phyloP scores from a whole-genome alignment of 2,329 filamentous ascomycete genomes.

The Colletotrichum acutatum region DNA sequence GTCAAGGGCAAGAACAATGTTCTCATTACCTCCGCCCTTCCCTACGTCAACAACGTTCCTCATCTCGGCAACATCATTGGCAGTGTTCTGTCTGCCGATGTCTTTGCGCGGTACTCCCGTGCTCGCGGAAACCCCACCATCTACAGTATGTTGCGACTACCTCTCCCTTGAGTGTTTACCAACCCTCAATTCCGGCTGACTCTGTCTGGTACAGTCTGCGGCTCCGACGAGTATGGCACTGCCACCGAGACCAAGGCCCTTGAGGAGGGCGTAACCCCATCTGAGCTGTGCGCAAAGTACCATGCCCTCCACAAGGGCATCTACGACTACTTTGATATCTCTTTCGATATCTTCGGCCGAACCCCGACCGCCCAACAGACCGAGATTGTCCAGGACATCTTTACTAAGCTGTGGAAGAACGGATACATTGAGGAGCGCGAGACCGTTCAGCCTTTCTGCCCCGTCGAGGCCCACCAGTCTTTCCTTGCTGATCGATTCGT shows the following conservation, averaged over 20 bases:
- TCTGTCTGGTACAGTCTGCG: constrained; percentile 49
- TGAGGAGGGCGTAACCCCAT: constrained; percentile 84
- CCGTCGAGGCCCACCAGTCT: constrained; percentile 71
- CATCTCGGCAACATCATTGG: constrained; percentile 92
- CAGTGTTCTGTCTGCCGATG: constrained; percentile 88
- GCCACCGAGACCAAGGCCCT: constrained; percentile 96
- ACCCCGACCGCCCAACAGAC: constrained; percentile 92
- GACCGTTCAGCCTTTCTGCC: constrained; percentile 90
- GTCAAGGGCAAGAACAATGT: constrained; percentile 84
- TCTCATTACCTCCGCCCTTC: constrained; percentile 90
- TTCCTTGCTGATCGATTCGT: constrained; percentile 91
- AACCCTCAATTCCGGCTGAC: neutral
- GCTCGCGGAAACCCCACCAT: constrained; percentile 82
- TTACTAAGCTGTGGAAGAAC: constrained; percentile 87
- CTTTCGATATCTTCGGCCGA: constrained; percentile 93
- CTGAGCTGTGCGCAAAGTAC: constrained; percentile 92
- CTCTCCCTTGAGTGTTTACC: neutral
- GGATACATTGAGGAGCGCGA: constrained; percentile 88
- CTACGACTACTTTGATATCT: constrained; percentile 96
- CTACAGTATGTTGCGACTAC: constrained; percentile 57
- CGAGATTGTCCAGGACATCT: constrained; percentile 92
- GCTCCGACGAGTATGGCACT: constrained; percentile 88
- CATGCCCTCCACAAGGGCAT: constrained; percentile 89
- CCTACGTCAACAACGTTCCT: constrained; percentile 79
- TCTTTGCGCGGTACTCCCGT: constrained; percentile 85